Base-by-base conservation (phyloP, 441 rosid species). In the Jatropha podagrica region DNA sequence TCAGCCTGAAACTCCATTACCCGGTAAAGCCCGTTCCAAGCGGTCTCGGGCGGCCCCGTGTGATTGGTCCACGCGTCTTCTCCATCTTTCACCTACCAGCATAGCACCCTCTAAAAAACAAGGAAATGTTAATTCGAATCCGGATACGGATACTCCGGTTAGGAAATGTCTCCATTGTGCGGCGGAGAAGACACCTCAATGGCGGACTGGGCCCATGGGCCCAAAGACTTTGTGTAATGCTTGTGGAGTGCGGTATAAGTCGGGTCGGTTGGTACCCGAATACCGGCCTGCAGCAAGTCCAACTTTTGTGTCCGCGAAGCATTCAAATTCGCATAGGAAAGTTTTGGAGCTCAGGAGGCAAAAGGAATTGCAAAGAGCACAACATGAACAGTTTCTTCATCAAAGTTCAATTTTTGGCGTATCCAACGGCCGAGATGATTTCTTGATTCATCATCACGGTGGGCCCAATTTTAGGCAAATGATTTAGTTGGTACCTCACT, bases 171-270 rank as follows among this genome's bases (percentile, higher is more conserved):
- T 89, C 7, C 98, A 94, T 71, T 94, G 98, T 66, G 91, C 89
- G 4, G 81, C 96, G 5, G 98, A 94, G 60, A 92, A 90, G 85
- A 94, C 98, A 5, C 97, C 98, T 14, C 98, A 94, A 61, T 94
- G 98, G 98, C 75, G 98, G 37, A 92, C 97, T 0, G 98, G 98
- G 15, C 98, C 98, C 5, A 86, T 91, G 91, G 98, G 98, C 7
- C 95, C 98, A 0, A 93, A 93, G 76, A 93, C 98, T 0, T 56
- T 93, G 40, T 93, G 98, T 49, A 93, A 93, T 72, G 98, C 98
- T 1, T 93, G 98, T 32, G 98, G 98, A 11, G 98, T 93, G 7
- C 63, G 98, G 66, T 93, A 84, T 85, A 93, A 91, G 76, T 93
- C 98, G 38, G 98, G 98, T 0, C 75, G 98, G 59, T 83, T 93